A percentile compares a stretch with the other conserved stretches of the same genome.
These are phyloP conservation scores for Suhomyces kilbournensis DNA, from an alignment of 805 yeast genomes.

Conservation along the genomic window DNA sequence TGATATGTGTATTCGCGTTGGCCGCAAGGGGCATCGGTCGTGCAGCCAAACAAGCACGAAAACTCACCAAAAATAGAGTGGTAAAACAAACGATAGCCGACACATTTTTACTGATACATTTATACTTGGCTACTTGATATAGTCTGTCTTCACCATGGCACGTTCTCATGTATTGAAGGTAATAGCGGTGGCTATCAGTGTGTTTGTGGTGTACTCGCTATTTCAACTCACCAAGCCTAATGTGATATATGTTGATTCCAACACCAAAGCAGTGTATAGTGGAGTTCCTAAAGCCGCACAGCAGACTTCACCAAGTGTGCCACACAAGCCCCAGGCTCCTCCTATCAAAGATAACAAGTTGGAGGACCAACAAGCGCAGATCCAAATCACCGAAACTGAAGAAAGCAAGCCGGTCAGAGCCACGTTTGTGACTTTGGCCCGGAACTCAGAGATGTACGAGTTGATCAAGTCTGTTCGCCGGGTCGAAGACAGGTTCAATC, in stretches of 20 bases:
- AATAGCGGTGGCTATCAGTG: slow-evolving; percentile 6
- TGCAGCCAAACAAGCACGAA: background rate
- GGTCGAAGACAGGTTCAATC: slow-evolving; percentile 87
- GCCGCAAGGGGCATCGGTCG: background rate
- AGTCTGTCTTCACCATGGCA: slow-evolving; percentile 4
- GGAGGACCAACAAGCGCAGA: slow-evolving; percentile 2
- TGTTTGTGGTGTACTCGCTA: slow-evolving; percentile 8
- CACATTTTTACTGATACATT: background rate
- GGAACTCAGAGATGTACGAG: slow-evolving; percentile 65
- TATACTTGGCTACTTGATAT: background rate
- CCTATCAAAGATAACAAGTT: slow-evolving; percentile 8
- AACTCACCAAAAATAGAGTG: background rate
- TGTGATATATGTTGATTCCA: slow-evolving; percentile 15
- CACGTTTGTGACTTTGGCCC: slow-evolving; percentile 77
- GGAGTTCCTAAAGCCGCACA: background rate
- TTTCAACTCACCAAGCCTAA: background rate
- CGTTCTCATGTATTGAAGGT: slow-evolving; percentile 5
- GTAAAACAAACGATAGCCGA: background rate
- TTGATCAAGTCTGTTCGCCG: slow-evolving; percentile 64
- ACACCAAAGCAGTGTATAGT: slow-evolving; percentile 10
- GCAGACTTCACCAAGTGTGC: background rate
- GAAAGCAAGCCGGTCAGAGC: slow-evolving; percentile 53
- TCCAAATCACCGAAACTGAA: slow-evolving; percentile 2
- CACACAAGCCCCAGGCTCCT: background rate
- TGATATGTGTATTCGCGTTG: background rate